Evolutionary conservation across 2,329 filamentous ascomycete genomes (phyloP), one percentile per base, ranked within the genome.

Genomic region (Fonsecaea multimorphosa): DNA sequence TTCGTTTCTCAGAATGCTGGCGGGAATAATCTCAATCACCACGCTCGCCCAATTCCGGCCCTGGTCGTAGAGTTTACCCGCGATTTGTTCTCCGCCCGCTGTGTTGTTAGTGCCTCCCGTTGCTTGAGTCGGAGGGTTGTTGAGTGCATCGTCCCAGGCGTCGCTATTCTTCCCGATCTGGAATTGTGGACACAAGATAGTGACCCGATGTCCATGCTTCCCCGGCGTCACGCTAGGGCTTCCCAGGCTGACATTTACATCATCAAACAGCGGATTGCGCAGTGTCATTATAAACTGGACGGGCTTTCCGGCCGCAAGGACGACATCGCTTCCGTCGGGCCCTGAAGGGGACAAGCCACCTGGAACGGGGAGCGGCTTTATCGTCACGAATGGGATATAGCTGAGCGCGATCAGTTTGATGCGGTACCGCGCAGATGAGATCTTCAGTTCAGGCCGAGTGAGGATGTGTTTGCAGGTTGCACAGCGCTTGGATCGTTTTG

Each of bases 11-110:
- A 49, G 71, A 67, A 62, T 67, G 70, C 71, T 62, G 53, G 77
- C 84, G 73, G 73, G 93, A 86, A 97, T 86, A 14, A 99, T 90
- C 76, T 99, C 95, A 29, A 99, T 83, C 22, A 97, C 91, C 11
- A 99, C 92, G 70, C 89, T 95, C 16, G 95, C 95, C 91, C 93
- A 97, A 77, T 98, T 99, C 38, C 93, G 85, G 0, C 93, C 94
- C 61, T 89, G 87, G 69, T 97, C 93, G 91, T 92, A 99, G n/a
- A 98, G 89, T 79, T 98, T 98, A 59, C 94, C 95, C 0, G 91
- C 91, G 77, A 96, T 93, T 16, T 91, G 87, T 74, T 87, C 88
- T 56, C 87, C 85, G 58, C 81, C 83, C 46, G 79, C 77, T n/a
- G 64, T 49, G 34, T 56, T 76, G 79, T 72, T 77, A 78, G 14